These are phyloP conservation scores for Talaromyces piceae DNA, from an alignment of 2,329 filamentous ascomycete species.

Conservation along the genomic window DNA sequence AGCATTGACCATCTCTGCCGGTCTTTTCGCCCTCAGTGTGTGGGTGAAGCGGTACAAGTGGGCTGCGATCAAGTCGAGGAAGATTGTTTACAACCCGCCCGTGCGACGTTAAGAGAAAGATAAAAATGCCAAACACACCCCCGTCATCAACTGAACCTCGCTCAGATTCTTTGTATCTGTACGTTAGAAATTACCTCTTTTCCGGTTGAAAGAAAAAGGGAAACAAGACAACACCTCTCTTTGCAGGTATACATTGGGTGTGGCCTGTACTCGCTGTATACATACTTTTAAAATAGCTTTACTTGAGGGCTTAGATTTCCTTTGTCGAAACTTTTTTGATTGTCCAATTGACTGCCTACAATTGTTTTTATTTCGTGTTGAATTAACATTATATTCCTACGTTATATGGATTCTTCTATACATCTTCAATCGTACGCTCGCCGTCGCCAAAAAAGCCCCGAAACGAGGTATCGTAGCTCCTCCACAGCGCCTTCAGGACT, in stretches of 20 bases:
- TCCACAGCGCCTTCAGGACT: slow-evolving; percentile 55
- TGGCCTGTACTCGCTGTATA: slow-evolving; percentile 24
- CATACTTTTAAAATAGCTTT: slow-evolving; percentile 12
- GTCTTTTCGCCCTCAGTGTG: slow-evolving; percentile 77
- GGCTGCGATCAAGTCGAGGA: slow-evolving; percentile 90
- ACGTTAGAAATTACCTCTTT: slow-evolving; percentile 29
- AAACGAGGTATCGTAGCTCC: slow-evolving; percentile 56
- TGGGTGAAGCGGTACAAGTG: slow-evolving; percentile 99
- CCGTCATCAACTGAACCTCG: slow-evolving; percentile 27
- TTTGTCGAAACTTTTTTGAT: slow-evolving; percentile 8
- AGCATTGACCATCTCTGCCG: slow-evolving; percentile 71
- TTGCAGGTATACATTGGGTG: slow-evolving; percentile 16
- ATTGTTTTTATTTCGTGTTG: not conserved
- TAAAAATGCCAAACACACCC: too few species aligned
- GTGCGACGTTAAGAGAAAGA: slow-evolving; percentile 23
- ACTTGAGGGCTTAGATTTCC: slow-evolving; percentile 13
- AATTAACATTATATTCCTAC: not conserved
- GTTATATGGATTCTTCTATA: slow-evolving; percentile 1
- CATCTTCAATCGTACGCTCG: slow-evolving; percentile 52
- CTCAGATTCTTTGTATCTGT: slow-evolving; percentile 36
- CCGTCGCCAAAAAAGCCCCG: slow-evolving; percentile 75
- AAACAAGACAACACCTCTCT: slow-evolving; percentile 26
- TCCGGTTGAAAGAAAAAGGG: slow-evolving; percentile 14
- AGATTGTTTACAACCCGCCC: slow-evolving; percentile 81
- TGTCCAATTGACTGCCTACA: not conserved